Evolutionary conservation across 148 eudicot genomes (phyloP).

Genomic region (Amaranthus cruentus): DNA sequence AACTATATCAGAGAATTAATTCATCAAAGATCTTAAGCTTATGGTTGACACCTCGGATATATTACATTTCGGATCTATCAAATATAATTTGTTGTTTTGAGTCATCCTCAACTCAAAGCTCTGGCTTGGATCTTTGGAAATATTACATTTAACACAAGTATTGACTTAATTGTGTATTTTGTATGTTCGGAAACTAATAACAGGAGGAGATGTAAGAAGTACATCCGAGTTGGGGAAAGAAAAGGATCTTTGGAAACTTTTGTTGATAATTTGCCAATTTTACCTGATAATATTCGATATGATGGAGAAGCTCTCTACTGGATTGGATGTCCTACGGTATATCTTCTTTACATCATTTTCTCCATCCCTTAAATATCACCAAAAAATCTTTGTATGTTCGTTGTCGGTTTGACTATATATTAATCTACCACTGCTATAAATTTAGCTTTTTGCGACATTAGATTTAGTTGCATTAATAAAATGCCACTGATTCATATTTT

Average conservation of each 20-base stretch:
- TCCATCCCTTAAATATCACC: too few species aligned
- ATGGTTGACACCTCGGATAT: too few species aligned
- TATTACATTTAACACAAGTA: background rate
- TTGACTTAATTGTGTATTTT: background rate
- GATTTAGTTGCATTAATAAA: background rate
- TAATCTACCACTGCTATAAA: too few species aligned
- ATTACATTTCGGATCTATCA: too few species aligned
- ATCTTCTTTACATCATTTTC: background rate
- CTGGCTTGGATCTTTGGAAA: too few species aligned
- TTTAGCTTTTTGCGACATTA: background rate
- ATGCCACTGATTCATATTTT: too few species aligned
- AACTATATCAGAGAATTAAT: too few species aligned
- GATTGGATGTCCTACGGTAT: slow-evolving; percentile 54
- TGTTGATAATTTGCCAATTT: slow-evolving; percentile 41
- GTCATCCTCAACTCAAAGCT: background rate
- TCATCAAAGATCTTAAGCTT: too few species aligned
- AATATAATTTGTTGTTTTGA: too few species aligned
- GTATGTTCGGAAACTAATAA: slow-evolving; percentile 6
- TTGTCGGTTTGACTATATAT: too few species aligned
- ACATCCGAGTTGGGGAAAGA: slow-evolving; percentile 40
- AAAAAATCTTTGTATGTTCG: too few species aligned
- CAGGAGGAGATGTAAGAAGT: slow-evolving; percentile 57
- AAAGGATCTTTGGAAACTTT: slow-evolving; percentile 41
- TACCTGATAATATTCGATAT: slow-evolving; percentile 56
- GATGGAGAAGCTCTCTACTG: slow-evolving; percentile 60